Base-by-base conservation (phyloP, 164 flowering plant genomes). In the Vitis cinerea region DNA sequence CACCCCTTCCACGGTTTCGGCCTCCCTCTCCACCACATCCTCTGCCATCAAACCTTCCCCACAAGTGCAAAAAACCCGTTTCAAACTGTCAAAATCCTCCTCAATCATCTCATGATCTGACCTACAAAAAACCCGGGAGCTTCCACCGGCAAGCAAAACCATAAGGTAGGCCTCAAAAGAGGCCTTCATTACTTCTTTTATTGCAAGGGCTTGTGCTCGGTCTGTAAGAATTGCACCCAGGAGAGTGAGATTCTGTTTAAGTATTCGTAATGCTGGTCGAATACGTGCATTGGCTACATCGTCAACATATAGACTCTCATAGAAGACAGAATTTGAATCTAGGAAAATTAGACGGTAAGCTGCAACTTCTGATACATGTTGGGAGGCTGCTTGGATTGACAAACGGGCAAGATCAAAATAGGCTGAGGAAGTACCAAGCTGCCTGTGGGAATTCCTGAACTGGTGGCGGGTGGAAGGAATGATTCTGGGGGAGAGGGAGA, bases 71-170 rank as follows among this genome's bases (percentile, higher is more conserved):
- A 93, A 93, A 0, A 86, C 75, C 29, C 82, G 73, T 74, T 90
- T 96, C 74, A 93, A 76, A 75, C 74, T 77, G 12, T 84, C 84
- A 49, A 96, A 89, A 66, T 96, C 99, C 74, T 93, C 98, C 66
- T 75, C 79, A 14, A 96, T 78, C 86, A 88, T 83, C 64, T 72
- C 83, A n/a, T 90, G 86, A 63, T 96, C 98, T 4, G 81, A 9
- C 73, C 85, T 67, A 4, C 63, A 44, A 65, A 91, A 93, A 1
- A 75, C 68, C 31, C 99, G 69, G 15, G 80, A 55, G 55, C 72
- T 56, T 11, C 99, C 99, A 11, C 99, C 99, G 0, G 99, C 99
- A 44, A 96, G 87, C 73, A 96, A 67, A 56, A 90, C 95, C 93
- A 83, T 91, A 8, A 93, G 86, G 80, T 65, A 93, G 10, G 91